Percentiles rank a stretch among this genome's conserved stretches.
Evolutionary conservation across 202 grass and related monocot species (phyloP).

Genomic region (Digitaria exilis): DNA sequence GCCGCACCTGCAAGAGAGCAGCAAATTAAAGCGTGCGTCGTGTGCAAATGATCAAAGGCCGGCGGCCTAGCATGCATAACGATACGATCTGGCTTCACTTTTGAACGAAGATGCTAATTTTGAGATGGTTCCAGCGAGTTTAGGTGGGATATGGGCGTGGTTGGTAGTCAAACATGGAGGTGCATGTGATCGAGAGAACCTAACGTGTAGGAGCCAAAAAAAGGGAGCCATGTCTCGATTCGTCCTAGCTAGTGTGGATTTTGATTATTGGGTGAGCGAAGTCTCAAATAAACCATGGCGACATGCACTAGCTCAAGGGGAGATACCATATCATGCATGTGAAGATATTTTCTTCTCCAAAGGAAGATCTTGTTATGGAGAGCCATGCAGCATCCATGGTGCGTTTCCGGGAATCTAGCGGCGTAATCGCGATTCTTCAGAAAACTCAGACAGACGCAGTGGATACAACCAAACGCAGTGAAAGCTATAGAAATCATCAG

Average conservation of each 20-base stretch:
- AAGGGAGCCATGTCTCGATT: neutral
- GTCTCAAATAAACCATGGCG: neutral
- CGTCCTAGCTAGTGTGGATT: neutral
- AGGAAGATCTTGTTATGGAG: neutral
- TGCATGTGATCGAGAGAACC: conserved; percentile 20
- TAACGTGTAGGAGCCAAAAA: neutral
- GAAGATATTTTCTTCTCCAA: neutral
- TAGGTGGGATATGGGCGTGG: conserved; percentile 20
- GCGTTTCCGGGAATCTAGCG: neutral
- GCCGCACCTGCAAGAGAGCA: neutral
- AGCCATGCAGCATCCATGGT: neutral
- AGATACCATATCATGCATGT: neutral
- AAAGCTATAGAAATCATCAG: neutral
- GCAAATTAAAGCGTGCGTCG: neutral
- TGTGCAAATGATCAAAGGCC: neutral
- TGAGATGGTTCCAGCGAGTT: conserved; percentile 16
- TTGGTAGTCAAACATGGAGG: conserved; percentile 12
- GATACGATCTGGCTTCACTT: conserved; percentile 19
- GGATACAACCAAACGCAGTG: neutral
- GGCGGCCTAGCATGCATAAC: neutral
- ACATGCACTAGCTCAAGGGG: neutral
- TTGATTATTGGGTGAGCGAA: neutral
- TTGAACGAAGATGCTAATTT: conserved; percentile 32
- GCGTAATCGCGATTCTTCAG: neutral
- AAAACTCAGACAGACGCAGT: neutral